Base-by-base conservation (phyloP, 2,329 filamentous ascomycete species). In the Colletotrichum trifolii region DNA sequence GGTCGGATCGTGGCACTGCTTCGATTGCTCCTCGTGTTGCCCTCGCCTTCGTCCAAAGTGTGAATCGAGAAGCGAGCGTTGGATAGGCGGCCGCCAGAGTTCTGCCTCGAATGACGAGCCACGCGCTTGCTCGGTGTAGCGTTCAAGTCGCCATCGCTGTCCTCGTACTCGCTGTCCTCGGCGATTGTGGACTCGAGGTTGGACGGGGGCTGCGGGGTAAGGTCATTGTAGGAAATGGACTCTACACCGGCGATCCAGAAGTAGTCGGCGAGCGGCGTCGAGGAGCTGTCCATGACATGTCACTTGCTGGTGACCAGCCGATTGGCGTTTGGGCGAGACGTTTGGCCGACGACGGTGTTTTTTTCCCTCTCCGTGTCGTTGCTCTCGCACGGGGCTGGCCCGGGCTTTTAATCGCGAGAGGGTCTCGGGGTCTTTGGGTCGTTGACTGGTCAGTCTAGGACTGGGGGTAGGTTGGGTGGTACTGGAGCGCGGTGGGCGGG, bases 161-260 rank as follows among this genome's bases (percentile, higher is more conserved):
- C 76, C 46, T 87, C 82, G 42, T 81, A 80, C 73, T 90, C 87
- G 69, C 82, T 83, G 78, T 90, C 86, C 75, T 90, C 88, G 60
- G 80, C 83, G 69, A 90, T 90, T 57, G 86, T 89, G 17, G 82
- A 80, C 64, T 87, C 85, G 69, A 88, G 80, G 64, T 79, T 73
- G 45, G 77, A 69, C 76, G 76, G 65, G 68, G 78, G 77, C 55
- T 77, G 77, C 59, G 60, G 59, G 62, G 62, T 65, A 71, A 79
- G 74, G 70, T 90, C 88, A 67, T 87, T 83, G 79, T 91, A 90
- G 61, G 85, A 84, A 70, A 91, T 83, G 67, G 87, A 86, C 77
- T 91, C 89, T 77, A 91, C 83, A 72, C 89, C 89, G 70, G 89
- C 89, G 75, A 91, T 91, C 89, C 89, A 91, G 78, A 91, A 91